Evolutionary conservation across 192 early-diverging fungal species (phyloP), one percentile per base, ranked within the genome.

Genomic region (Coemansia pectinata): DNA sequence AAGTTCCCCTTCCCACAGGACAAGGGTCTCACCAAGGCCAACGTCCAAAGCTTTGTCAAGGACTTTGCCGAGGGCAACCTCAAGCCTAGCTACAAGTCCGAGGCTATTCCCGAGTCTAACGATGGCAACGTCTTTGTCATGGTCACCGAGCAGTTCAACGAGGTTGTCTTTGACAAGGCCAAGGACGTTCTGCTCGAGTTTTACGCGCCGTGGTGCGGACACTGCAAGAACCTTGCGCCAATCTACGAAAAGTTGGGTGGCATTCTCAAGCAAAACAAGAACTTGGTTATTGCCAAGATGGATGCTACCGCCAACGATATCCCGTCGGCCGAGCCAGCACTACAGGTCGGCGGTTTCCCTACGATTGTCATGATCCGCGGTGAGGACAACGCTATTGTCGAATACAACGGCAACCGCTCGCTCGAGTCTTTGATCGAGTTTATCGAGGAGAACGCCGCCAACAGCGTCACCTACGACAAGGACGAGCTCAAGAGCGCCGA

Each of bases 111-210:
- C 10, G 92, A 90, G 77, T 59, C 74, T n/a, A 96, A 96, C 72
- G 90, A 95, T 66, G 95, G 76, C 6, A 88, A 90, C 62, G 96
- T 98, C 71, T 94, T 91, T 86, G 90, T 95, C 10, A 87, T 97
- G 77, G 97, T 99, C 61, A 91, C 90, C 34, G 85, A 88, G 48
- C 85, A 86, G 67, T 99, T 95, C 85, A 83, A 92, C n/a, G 86
- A 90, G 4, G 86, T 96, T 73, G 97, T 95, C 47, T 86, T 93
- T 59, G 91, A 96, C 86, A 85, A 84, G 72, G 76, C 73, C 52
- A 93, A 94, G 87, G 93, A 96, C 81, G 95, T 97, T 40, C 91
- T 99, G 68, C 77, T 99, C 44, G 94, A 97, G 85, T 91, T 97
- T 76, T 98, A 97, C 84, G 92, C 92, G 19, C 92, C 92, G 31